Percentiles rank a stretch among this genome's conserved stretches.
Conservation (phyloP, 2,329 filamentous ascomycete species). For the Fusarium newnesense region DNA sequence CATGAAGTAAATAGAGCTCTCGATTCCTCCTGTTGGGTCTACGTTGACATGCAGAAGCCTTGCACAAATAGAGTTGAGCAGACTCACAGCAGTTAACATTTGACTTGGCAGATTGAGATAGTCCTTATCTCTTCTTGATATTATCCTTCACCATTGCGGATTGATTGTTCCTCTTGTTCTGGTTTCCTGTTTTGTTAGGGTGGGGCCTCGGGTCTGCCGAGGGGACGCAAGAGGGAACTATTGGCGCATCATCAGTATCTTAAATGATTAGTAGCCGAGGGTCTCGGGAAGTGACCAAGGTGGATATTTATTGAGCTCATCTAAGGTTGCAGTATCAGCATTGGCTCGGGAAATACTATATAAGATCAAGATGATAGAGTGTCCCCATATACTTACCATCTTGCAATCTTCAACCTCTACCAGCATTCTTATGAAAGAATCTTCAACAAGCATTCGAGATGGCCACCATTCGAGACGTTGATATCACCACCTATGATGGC, state of each 20-base stretch:
- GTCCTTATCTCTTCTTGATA: fast-evolving
- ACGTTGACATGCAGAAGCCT: no score
- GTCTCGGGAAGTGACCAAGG: fast-evolving
- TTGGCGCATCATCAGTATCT: neutral
- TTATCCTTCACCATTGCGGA: neutral
- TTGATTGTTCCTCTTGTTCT: neutral
- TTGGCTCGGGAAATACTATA: fast-evolving
- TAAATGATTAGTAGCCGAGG: fast-evolving
- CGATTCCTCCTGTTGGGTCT: no score
- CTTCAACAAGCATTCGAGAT: neutral
- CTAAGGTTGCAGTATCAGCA: neutral
- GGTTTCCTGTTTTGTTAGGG: fast-evolving
- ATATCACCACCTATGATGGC: neutral
- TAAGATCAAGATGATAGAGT: neutral
- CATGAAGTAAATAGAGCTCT: no score
- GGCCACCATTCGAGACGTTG: neutral
- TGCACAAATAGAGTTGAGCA: no score
- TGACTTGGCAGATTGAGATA: neutral
- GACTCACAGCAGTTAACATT: neutral
- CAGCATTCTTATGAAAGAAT: neutral
- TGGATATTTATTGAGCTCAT: neutral
- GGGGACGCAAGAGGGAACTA: neutral
- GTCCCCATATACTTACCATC: fast-evolving
- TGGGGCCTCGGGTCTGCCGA: neutral
- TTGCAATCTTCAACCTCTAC: fast-evolving